Conservation (phyloP, 441 rosid species). For the Populus hybrid region DNA sequence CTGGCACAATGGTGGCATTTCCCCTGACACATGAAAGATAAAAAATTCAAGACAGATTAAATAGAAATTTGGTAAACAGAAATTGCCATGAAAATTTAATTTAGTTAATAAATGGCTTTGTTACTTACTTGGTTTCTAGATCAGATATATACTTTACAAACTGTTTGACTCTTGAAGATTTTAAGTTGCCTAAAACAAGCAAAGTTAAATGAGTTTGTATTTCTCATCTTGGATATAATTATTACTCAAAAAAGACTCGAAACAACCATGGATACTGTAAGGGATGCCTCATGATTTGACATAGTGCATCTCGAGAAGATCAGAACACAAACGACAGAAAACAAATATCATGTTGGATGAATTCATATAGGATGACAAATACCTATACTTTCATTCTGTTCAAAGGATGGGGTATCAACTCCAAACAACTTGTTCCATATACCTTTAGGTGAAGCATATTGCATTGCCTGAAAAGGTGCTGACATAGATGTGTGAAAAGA, state of each 20-base stretch:
- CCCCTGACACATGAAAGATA: slow-evolving; percentile 39
- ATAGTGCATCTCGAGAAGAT: neutral
- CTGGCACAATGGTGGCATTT: slow-evolving; percentile 71
- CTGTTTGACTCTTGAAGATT: slow-evolving; percentile 55
- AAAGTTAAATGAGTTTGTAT: slow-evolving; percentile 7
- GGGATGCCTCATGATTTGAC: neutral
- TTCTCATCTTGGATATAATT: neutral
- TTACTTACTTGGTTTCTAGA: slow-evolving; percentile 64
- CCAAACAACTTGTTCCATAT: slow-evolving; percentile 81
- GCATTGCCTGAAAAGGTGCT: slow-evolving; percentile 69
- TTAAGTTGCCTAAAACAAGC: slow-evolving; percentile 46
- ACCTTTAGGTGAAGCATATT: slow-evolving; percentile 89
- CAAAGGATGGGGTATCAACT: slow-evolving; percentile 50
- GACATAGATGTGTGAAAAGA: neutral
- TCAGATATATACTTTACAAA: slow-evolving; percentile 77
- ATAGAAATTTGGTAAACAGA: neutral
- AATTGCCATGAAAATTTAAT: neutral
- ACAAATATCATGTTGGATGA: neutral
- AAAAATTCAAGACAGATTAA: slow-evolving; percentile 13
- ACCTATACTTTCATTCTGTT: slow-evolving; percentile 41
- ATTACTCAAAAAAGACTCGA: neutral
- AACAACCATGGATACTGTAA: neutral
- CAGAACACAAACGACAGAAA: neutral
- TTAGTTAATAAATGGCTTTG: slow-evolving; percentile 1
- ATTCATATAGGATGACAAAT: neutral